phyloP scores from a whole-genome alignment of 352 stramenopile genomes.

The Pythium aquatile region DNA sequence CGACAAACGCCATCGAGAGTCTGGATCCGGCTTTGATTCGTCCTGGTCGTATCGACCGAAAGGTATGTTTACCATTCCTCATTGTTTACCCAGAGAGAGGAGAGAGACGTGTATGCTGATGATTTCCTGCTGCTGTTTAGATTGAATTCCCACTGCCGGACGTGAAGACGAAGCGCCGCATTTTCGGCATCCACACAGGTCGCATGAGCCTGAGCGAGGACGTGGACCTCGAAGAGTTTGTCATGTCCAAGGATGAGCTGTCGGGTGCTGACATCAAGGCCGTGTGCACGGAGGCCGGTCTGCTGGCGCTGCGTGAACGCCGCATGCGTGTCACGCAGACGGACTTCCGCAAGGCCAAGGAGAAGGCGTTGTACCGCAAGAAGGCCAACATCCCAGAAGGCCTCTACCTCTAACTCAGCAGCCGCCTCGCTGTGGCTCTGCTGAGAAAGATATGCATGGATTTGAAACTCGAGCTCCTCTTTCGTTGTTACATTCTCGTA shows the following conservation, averaged over 20 bases:
- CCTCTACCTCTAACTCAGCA: slow-evolving; percentile 93
- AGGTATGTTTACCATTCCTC: slow-evolving; percentile 49
- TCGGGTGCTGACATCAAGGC: slow-evolving; percentile 99
- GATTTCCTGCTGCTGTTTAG: slow-evolving; percentile 30
- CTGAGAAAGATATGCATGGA: slow-evolving; percentile 7
- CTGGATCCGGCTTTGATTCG: slow-evolving; percentile 99
- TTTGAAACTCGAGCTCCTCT: slow-evolving; percentile 12
- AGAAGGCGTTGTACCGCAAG: slow-evolving; percentile 99
- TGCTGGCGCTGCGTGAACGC: slow-evolving; percentile 98
- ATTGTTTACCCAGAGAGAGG: no score
- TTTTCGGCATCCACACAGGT: slow-evolving; percentile 99
- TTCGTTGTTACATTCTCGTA: slow-evolving; percentile 1
- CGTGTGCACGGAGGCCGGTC: slow-evolving; percentile 99
- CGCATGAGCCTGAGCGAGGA: slow-evolving; percentile 98
- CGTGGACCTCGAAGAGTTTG: slow-evolving; percentile 99
- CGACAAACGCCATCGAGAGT: slow-evolving; percentile 99
- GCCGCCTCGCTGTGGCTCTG: slow-evolving; percentile 1
- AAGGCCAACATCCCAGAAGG: slow-evolving; percentile 99
- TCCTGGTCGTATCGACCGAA: slow-evolving; percentile 99
- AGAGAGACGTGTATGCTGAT: background rate
- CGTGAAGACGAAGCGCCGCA: slow-evolving; percentile 99
- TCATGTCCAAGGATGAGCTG: slow-evolving; percentile 99
- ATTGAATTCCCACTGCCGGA: slow-evolving; percentile 99
- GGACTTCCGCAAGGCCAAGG: slow-evolving; percentile 99
- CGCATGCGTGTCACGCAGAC: slow-evolving; percentile 99